phyloP scores from a whole-genome alignment of 169 alveolate genomes.

The Toxoplasma gondii region DNA sequence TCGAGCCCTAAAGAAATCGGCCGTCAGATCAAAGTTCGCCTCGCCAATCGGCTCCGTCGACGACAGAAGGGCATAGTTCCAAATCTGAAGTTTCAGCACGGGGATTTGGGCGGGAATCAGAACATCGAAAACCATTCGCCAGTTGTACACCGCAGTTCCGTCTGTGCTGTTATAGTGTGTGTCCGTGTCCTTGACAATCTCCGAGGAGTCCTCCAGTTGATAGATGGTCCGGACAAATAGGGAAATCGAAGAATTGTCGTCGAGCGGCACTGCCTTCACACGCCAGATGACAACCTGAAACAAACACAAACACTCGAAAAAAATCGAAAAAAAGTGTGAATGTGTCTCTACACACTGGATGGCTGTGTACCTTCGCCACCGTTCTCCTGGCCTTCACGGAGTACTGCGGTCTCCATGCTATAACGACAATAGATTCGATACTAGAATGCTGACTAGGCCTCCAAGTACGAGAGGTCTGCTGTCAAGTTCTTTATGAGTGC shows the following conservation, averaged over 20 bases:
- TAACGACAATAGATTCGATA: too few relatives aligned
- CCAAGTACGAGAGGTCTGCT: too few relatives aligned
- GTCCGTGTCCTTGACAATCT: conserved; percentile 79
- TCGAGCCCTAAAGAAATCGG: conserved; percentile 84
- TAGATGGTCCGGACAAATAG: conserved; percentile 86
- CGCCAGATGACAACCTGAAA: conserved; percentile 87
- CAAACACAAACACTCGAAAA: neutral
- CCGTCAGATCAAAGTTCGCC: conserved; percentile 81
- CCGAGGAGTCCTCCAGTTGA: conserved; percentile 82
- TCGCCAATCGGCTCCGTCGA: conserved; percentile 87
- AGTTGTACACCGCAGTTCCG: conserved; percentile 88
- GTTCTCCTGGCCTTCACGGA: too few relatives aligned
- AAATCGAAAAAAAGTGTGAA: neutral
- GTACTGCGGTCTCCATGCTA: too few relatives aligned
- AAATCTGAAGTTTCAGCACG: conserved; percentile 83
- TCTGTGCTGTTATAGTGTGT: conserved; percentile 90
- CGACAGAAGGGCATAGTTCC: conserved; percentile 77
- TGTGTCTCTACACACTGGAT: too few relatives aligned
- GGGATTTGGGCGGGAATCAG: conserved; percentile 88
- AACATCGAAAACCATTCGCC: conserved; percentile 88
- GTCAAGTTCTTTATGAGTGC: too few relatives aligned
- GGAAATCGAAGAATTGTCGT: conserved; percentile 84
- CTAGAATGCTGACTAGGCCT: too few relatives aligned
- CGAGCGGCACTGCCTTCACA: conserved; percentile 84
- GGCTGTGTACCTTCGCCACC: too few relatives aligned